Percentiles rank a stretch among this genome's conserved stretches.
Conservation (phyloP, 2,329 filamentous ascomycete genomes). For the Trichoderma cornu-damae region DNA sequence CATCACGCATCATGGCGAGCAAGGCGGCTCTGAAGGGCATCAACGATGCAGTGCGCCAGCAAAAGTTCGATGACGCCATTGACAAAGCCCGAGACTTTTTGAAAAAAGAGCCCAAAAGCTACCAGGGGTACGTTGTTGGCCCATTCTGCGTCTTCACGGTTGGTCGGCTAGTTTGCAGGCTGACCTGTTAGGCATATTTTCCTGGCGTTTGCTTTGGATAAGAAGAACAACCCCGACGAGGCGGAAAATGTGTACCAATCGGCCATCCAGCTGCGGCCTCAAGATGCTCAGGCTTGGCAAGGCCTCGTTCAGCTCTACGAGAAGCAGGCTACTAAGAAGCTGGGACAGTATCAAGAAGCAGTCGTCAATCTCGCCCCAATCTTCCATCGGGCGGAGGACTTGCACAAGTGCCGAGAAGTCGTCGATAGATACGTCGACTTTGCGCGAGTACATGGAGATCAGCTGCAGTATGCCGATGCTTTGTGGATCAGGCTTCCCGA, state of each 20-base stretch:
- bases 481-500: conserved; percentile 72
- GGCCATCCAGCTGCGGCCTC: conserved; percentile 65
- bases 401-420: conserved; percentile 59
- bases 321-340: conserved; percentile 61
- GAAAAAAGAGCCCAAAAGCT: conserved; percentile 68
- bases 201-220: conserved; percentile 77
- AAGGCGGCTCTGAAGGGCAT: conserved; percentile 80
- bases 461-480: conserved; percentile 68
- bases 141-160: neutral
- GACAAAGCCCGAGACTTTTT: conserved; percentile 65
- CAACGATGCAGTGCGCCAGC: conserved; percentile 68
- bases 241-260: conserved; percentile 71
- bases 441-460: conserved; percentile 66
- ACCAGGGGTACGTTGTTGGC: conserved; percentile 59
- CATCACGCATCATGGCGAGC: conserved; percentile 41
- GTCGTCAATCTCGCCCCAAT: conserved; percentile 70
- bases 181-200: conserved; percentile 63
- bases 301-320: conserved; percentile 84
- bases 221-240: conserved; percentile 63
- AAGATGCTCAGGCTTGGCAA: conserved; percentile 84
- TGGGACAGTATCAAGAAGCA: conserved; percentile 69
- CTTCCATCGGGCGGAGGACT: conserved; percentile 60
- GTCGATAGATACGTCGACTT: conserved; percentile 77
- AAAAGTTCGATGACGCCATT: conserved; percentile 73
- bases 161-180: conserved; percentile 9